Conservation (phyloP, 139 green algal genomes). For the Chlorella sorokiniana region DNA sequence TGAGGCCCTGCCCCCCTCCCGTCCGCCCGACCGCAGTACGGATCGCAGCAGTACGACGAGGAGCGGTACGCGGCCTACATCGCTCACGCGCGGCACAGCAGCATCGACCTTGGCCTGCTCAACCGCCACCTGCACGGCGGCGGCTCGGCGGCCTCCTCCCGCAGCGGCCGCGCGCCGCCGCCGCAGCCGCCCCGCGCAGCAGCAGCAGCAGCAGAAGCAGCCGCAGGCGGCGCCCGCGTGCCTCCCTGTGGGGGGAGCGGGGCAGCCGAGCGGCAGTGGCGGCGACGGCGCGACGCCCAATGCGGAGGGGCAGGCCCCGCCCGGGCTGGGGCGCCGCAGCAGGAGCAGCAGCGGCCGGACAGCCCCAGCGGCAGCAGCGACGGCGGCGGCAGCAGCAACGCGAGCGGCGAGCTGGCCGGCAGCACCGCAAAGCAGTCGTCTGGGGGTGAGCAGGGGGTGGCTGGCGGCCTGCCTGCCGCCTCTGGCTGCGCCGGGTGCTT, state of each 20-base stretch:
- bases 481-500: neutral
- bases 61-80: neutral
- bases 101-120: conserved; percentile 28
- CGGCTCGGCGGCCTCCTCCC: neutral
- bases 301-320: too few relatives aligned
- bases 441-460: neutral
- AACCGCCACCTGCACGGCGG: conserved; percentile 25
- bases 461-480: neutral
- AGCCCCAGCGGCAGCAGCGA: conserved; percentile 5
- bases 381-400: conserved; percentile 13
- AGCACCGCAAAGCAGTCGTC: conserved; percentile 10
- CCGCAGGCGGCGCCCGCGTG: neutral
- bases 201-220: neutral
- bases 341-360: neutral
- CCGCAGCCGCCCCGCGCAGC: conserved; percentile 5
- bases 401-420: conserved; percentile 15
- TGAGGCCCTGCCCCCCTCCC: too few relatives aligned
- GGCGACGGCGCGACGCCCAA: too few relatives aligned
- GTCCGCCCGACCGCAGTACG: neutral
- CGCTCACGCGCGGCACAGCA: conserved; percentile 4
- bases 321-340: neutral
- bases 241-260: too few relatives aligned
- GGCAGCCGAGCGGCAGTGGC: too few relatives aligned
- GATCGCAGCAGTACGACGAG: neutral
- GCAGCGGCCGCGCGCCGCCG: neutral